phyloP scores from a whole-genome alignment of 2,329 filamentous ascomycete species.

The Verticillium albo-atrum region DNA sequence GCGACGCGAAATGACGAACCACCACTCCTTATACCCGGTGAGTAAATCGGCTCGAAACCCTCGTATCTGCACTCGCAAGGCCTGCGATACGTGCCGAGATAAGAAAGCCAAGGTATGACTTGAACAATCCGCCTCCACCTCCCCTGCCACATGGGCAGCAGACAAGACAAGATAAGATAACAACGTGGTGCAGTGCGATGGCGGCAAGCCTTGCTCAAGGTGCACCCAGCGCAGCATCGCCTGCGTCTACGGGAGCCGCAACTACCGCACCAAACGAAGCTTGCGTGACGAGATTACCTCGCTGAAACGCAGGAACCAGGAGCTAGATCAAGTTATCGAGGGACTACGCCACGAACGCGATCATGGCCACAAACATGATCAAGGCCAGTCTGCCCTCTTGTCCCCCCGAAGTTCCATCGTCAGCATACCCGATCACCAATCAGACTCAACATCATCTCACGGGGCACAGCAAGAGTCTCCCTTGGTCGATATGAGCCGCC shows the following conservation, averaged over 20 bases:
- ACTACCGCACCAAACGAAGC: not conserved
- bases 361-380: not conserved
- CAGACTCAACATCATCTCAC: not conserved
- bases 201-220: slow-evolving; percentile 1
- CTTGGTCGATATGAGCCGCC: not conserved
- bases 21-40: too few species aligned
- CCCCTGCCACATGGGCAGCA: not conserved
- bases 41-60: too few species aligned
- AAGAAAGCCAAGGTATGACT: not conserved
- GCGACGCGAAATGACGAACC: too few species aligned
- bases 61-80: not conserved
- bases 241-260: not conserved
- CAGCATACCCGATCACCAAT: not conserved
- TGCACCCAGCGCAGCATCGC: not conserved
- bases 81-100: not conserved
- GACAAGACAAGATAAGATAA: not conserved
- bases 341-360: not conserved
- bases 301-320: not conserved
- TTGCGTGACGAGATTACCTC: not conserved
- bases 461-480: not conserved
- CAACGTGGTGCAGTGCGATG: slow-evolving; percentile 1
- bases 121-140: not conserved
- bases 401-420: not conserved
- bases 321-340: not conserved
- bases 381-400: not conserved